Base-by-base conservation (phyloP, 768 basidiomycete genomes). In the Tylopilus felleus region DNA sequence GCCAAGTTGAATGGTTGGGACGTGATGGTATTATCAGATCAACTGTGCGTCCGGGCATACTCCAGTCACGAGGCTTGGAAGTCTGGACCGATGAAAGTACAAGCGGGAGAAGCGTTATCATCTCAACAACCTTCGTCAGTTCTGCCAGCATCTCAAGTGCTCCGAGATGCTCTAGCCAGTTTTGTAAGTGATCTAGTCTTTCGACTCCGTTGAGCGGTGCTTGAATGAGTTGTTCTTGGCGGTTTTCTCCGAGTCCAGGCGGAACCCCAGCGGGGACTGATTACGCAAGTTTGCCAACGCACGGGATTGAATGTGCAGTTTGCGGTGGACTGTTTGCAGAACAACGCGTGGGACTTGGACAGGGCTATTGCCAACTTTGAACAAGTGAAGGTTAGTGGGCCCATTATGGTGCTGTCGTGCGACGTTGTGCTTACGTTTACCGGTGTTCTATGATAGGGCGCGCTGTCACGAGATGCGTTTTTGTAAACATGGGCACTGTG, bases 1-100 rank as follows among this genome's bases (percentile, higher is more conserved):
- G 93, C 96, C 4, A 86, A 84, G 65, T 61, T 77, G 49, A 84
- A 81, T 50, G 93, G 94, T 13, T 99, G 97, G 97, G 86, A 91
- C 46, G 89, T 93, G 53, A 76, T 84, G 52, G 86, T 98, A 61
- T 75, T 98, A 4, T 97, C 93, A 16, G 97, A 99, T 70, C 84
- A 91, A 58, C 82, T 87, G 72, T 83, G 83, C 35, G 75, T 98
- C 52, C 86, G 94, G 39, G 79, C 77, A n/a, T 96, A 91, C 69
- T 90, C 93, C 5, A 88, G 83, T 60, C 82, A 82, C 48, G 85
- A 85, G 56, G 88, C 88, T 19, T 96, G 93, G 86, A 77, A 72
- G 59, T 81, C 82, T 33, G 89, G 91, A 8, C 82, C 85, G 8
- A 78, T 93, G 74, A 74, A 80, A 17, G 85, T 92, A 7, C 87